phyloP scores from a whole-genome alignment of 2,329 filamentous ascomycete species.

The Aureobasidium sp. region DNA sequence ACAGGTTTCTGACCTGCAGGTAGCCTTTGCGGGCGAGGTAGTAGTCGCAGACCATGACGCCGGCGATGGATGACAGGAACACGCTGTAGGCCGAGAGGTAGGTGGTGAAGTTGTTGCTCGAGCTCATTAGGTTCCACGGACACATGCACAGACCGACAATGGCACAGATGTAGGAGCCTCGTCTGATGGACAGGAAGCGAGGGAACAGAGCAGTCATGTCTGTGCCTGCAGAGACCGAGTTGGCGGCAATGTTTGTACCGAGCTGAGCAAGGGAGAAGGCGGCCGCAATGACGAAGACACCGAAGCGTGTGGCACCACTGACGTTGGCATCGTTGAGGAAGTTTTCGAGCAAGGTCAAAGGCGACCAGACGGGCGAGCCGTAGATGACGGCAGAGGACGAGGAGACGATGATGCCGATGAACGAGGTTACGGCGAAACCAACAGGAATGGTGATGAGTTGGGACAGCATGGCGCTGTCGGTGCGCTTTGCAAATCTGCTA shows the following conservation, averaged over 20 bases:
- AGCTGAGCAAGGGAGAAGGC: slow-evolving; percentile 41
- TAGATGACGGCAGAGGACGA: slow-evolving; percentile 41
- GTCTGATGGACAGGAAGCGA: slow-evolving; percentile 59
- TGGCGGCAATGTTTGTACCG: slow-evolving; percentile 46
- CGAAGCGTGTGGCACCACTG: slow-evolving; percentile 32
- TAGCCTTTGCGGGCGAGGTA: slow-evolving; percentile 80
- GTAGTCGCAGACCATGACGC: slow-evolving; percentile 86
- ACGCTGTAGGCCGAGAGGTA: slow-evolving; percentile 90
- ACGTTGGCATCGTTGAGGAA: slow-evolving; percentile 34
- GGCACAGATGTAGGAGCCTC: slow-evolving; percentile 81
- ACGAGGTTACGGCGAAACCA: slow-evolving; percentile 37
- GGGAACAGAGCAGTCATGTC: slow-evolving; percentile 46
- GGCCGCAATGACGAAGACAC: slow-evolving; percentile 37
- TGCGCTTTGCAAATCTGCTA: slow-evolving; percentile 28
- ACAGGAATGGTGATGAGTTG: slow-evolving; percentile 39
- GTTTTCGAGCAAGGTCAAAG: slow-evolving; percentile 31
- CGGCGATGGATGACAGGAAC: slow-evolving; percentile 84
- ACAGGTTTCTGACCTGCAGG: slow-evolving; percentile 69
- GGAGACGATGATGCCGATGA: slow-evolving; percentile 45
- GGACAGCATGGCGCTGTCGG: slow-evolving; percentile 20
- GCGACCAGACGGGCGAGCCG: slow-evolving; percentile 37
- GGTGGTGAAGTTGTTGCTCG: slow-evolving; percentile 74
- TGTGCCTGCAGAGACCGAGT: slow-evolving; percentile 46
- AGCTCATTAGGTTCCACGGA: slow-evolving; percentile 70
- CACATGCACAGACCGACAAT: slow-evolving; percentile 75